Conservation (phyloP, 495 filamentous ascomycete genomes). For the Aspergillus hancockii region DNA sequence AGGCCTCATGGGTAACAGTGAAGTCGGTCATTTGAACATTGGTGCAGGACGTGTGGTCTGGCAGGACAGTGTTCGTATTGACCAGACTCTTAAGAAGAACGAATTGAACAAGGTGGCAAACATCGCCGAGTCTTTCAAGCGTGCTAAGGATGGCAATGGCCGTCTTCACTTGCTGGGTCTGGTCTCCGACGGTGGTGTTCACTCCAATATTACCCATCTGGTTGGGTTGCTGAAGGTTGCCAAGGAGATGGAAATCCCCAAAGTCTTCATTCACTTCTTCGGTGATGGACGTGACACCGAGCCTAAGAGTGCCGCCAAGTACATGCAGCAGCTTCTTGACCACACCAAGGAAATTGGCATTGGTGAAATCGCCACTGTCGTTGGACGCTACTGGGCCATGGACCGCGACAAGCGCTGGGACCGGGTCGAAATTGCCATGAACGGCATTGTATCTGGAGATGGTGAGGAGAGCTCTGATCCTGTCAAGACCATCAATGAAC, state of each 20-base stretch:
- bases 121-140: constrained; percentile 73
- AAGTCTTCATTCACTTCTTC: constrained; percentile 98
- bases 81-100: constrained; percentile 88
- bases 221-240: constrained; percentile 83
- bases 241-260: constrained; percentile 79
- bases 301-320: constrained; percentile 83
- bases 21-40: constrained; percentile 98
- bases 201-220: constrained; percentile 92
- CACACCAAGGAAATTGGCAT: constrained; percentile 79
- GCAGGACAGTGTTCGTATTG: constrained; percentile 99
- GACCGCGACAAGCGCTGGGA: constrained; percentile 99
- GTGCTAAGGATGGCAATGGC: constrained; percentile 85
- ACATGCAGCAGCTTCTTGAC: constrained; percentile 81
- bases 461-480: constrained; percentile 83
- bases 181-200: constrained; percentile 93
- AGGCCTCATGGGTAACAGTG: constrained; percentile 97
- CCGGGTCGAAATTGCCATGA: constrained; percentile 83
- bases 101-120: constrained; percentile 77
- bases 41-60: constrained; percentile 96
- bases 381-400: constrained; percentile 98
- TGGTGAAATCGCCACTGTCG: constrained; percentile 88
- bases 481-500: constrained; percentile 80
- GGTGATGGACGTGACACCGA: constrained; percentile 97
- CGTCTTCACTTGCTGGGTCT: constrained; percentile 89
- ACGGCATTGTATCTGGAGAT: constrained; percentile 81